Percentiles rank a stretch among this genome's conserved stretches.
These are phyloP conservation scores for Stagonosporopsis cucurbitacearum DNA, from an alignment of 2,329 filamentous ascomycete genomes.

Conservation along the genomic window DNA sequence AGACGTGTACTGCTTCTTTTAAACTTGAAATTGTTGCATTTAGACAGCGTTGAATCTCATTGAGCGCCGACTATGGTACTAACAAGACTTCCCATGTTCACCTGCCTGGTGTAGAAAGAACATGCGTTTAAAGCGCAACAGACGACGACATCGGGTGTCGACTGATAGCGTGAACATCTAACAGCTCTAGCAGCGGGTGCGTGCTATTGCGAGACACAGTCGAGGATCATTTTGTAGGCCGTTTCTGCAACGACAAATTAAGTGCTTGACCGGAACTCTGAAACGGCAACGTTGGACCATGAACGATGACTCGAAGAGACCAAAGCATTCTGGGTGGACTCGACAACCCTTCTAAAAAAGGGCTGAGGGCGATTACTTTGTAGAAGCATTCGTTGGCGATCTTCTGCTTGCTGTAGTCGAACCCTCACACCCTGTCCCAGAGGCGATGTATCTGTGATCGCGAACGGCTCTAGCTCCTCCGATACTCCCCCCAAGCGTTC, in stretches of 20 bases:
- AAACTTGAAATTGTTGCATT: no score
- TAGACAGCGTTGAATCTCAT: no score
- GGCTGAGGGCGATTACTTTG: no score
- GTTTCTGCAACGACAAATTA: neutral
- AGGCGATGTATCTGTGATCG: neutral
- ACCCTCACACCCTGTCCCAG: neutral
- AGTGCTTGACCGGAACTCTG: neutral
- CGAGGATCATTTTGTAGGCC: no score
- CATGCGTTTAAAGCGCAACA: no score
- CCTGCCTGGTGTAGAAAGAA: neutral
- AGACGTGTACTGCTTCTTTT: no score
- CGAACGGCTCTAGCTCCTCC: neutral
- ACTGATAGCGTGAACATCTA: neutral
- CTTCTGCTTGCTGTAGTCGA: conserved; percentile 3
- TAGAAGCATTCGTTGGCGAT: neutral
- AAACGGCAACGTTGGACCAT: neutral
- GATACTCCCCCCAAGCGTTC: neutral
- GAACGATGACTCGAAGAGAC: neutral
- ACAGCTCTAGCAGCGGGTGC: neutral
- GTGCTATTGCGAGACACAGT: neutral
- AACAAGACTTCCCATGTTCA: neutral
- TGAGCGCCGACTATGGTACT: no score
- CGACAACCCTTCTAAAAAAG: no score
- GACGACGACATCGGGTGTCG: neutral
- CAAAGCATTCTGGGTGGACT: neutral